phyloP scores from a whole-genome alignment of 2,329 filamentous ascomycete species.

The Xylariaceae sp. region DNA sequence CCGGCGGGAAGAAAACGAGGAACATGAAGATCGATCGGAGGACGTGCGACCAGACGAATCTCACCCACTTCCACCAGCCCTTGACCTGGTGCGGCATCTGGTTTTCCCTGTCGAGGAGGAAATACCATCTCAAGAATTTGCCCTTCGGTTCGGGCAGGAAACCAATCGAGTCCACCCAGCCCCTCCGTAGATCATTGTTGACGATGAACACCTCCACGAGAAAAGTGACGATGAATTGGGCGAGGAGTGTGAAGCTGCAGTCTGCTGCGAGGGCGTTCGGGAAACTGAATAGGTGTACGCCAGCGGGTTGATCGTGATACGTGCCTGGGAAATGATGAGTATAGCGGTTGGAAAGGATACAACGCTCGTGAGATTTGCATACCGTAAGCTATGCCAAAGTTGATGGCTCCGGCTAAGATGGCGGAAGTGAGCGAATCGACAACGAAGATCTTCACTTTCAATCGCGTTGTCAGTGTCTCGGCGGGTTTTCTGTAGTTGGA shows the following conservation, averaged over 20 bases:
- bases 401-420: slow-evolving; percentile 48
- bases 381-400: slow-evolving; percentile 53
- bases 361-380: slow-evolving; percentile 8
- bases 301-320: slow-evolving; percentile 41
- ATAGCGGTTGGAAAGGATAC: neutral
- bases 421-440: slow-evolving; percentile 47
- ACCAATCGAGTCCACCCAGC: slow-evolving; percentile 46
- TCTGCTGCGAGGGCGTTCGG: slow-evolving; percentile 52
- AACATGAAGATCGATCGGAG: slow-evolving; percentile 36
- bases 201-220: slow-evolving; percentile 48
- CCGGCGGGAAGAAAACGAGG: slow-evolving; percentile 39
- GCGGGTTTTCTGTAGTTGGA: slow-evolving; percentile 33
- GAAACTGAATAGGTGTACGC: slow-evolving; percentile 43
- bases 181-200: slow-evolving; percentile 43
- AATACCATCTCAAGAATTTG: slow-evolving; percentile 41
- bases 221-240: slow-evolving; percentile 53
- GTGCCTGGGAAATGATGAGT: slow-evolving; percentile 37
- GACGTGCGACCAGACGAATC: slow-evolving; percentile 36
- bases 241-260: slow-evolving; percentile 48
- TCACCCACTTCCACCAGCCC: slow-evolving; percentile 31
- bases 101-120: slow-evolving; percentile 38
- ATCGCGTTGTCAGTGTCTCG: slow-evolving; percentile 39
- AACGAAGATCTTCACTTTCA: slow-evolving; percentile 48
- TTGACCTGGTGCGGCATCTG: slow-evolving; percentile 25
- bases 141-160: slow-evolving; percentile 38